A percentile compares a stretch with the other conserved stretches of the same genome.
Evolutionary conservation across 2,329 filamentous ascomycete species (phyloP).

Genomic region (Verticillium zaregamsianum): DNA sequence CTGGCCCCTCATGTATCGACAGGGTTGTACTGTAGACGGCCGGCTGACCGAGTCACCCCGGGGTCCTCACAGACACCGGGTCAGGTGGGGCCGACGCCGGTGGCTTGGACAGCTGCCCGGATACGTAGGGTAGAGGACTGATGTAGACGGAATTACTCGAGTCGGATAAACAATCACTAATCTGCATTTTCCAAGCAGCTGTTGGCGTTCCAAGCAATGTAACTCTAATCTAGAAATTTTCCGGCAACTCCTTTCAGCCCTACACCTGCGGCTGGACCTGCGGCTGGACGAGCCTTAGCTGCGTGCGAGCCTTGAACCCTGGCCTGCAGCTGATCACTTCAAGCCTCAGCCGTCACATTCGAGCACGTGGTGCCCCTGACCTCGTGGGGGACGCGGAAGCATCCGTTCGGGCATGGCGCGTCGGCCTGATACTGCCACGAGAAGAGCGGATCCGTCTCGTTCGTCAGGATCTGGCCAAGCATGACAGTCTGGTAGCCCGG

Average conservation of each 20-base stretch:
- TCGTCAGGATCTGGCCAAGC: conserved; percentile 38
- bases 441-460: conserved; percentile 51
- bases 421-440: conserved; percentile 45
- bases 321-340: not conserved
- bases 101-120: not conserved
- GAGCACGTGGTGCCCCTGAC: not conserved
- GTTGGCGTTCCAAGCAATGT: not conserved
- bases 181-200: not conserved
- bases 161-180: not conserved
- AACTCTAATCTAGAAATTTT: not conserved
- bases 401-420: conserved; percentile 8
- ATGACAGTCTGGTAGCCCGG: conserved; percentile 27
- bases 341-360: not conserved
- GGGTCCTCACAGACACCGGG: not conserved
- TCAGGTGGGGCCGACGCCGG: not conserved
- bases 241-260: not conserved
- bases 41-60: not conserved
- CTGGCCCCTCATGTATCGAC: not conserved
- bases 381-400: not conserved
- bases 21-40: not conserved
- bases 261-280: not conserved
- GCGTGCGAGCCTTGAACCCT: not conserved
- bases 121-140: not conserved
- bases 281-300: not conserved
- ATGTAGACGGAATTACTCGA: not conserved